A percentile compares a stretch with the other conserved stretches of the same genome.
Conservation (phyloP, 108 stramenopile genomes). For the Nitzschia palea region DNA sequence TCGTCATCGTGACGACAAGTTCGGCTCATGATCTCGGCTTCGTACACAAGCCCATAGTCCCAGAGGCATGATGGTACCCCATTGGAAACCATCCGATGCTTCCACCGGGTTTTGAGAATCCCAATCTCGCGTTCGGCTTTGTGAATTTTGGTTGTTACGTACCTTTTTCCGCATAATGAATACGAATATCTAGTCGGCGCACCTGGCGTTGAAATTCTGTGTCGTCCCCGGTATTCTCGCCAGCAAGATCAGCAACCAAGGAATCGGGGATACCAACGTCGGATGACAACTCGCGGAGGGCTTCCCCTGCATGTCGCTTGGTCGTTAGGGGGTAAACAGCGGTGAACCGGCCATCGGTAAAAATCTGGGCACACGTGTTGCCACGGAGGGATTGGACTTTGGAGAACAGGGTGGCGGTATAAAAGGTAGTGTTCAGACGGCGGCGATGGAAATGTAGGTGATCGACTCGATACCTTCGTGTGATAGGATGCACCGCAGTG, state of each 20-base stretch:
- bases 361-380: slow-evolving; percentile 32
- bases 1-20: not conserved
- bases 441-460: not conserved
- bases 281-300: slow-evolving; percentile 18
- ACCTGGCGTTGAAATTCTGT: slow-evolving; percentile 10
- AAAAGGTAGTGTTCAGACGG: not conserved
- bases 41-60: slow-evolving; percentile 30
- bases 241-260: slow-evolving; percentile 27
- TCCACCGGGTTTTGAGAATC: slow-evolving; percentile 12
- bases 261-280: slow-evolving; percentile 30
- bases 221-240: slow-evolving; percentile 24
- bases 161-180: not conserved
- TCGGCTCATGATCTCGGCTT: slow-evolving; percentile 9
- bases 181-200: not conserved
- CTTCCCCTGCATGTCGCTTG: slow-evolving; percentile 32
- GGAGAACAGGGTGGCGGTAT: not conserved
- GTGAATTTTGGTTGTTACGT: slow-evolving; percentile 13
- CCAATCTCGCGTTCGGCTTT: slow-evolving; percentile 22
- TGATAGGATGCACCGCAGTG: slow-evolving; percentile 9
- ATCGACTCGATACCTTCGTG: slow-evolving; percentile 9
- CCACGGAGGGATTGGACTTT: not conserved
- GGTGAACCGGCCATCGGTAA: slow-evolving; percentile 2
- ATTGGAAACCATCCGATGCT: not conserved
- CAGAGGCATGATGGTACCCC: slow-evolving; percentile 24
- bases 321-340: slow-evolving; percentile 29